Base-by-base conservation (phyloP, 2,329 filamentous ascomycete genomes). In the Parastagonospora nodorum region DNA sequence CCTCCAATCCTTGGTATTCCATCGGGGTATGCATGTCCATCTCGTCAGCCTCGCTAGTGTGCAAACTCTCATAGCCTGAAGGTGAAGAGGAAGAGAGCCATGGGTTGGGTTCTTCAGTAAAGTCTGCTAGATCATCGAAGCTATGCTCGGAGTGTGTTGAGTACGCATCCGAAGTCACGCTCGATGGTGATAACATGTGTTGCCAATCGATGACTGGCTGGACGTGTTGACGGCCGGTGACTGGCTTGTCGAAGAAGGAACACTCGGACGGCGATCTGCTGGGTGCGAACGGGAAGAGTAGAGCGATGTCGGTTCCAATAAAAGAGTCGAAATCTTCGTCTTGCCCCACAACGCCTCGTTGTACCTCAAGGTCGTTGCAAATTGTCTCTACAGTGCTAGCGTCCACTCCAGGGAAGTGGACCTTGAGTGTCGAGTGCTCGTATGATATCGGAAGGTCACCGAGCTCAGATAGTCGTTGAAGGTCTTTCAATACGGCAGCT, bases 391-490 rank as follows among this genome's bases (percentile, higher is more conserved):
- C 88, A 0, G 89, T 90, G 12, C 87, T 84, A 0, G 86, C 86
- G 65, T 97, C 93, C 55, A 94, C 92, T 2, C 94, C 94, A 0
- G 92, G 92, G 67, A 99, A 97, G 28, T 92, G 88, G 2, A 97
- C 86, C 30, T 92, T 86, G 4, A 97, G 77, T 0, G 84, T 82
- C 2, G 84, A 84, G 30, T 82, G 78, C 46, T 90, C 84, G 45
- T 96, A 81, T 0, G 84, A 81, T 30, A 97, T 84, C 0, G 93
- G 92, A 15, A 99, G 77, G 67, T 97, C 92, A 1, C 94, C 94
- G 1, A 97, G 74, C 0, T 80, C 77, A 0, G 91, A 84, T 1
- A 99, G 79, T 31, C 85, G 84, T 65, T 90, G 88, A 6, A 99
- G 79, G 65, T 99, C 94, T 43, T 88, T 88, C 64, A 94, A 82